A percentile compares a stretch with the other conserved stretches of the same genome.
These are phyloP conservation scores for Sclerotiophoma versabilis DNA, from an alignment of 2,329 filamentous ascomycete species.

Conservation along the genomic window DNA sequence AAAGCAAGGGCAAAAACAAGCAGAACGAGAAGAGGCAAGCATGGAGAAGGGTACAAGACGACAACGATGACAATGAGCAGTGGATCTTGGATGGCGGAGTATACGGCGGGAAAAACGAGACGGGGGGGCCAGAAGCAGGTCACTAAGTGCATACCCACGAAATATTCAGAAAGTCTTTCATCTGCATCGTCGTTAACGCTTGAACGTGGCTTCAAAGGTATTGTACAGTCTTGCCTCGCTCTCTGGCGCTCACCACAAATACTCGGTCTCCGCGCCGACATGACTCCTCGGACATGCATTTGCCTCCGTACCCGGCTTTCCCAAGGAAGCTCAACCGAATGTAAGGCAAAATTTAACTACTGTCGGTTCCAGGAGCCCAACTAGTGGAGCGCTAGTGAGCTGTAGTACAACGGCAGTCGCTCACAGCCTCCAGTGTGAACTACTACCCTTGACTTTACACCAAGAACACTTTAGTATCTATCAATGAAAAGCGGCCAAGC, in stretches of 20 bases:
- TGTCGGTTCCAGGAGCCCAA: neutral
- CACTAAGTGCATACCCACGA: conserved; percentile 8
- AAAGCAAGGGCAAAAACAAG: conserved; percentile 60
- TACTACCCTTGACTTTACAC: neutral
- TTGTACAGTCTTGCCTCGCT: neutral
- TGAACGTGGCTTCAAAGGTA: neutral
- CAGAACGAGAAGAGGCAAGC: conserved; percentile 48
- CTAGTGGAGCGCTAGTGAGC: neutral
- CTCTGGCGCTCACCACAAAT: neutral
- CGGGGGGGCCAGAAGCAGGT: conserved; percentile 22
- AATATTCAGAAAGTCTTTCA: neutral
- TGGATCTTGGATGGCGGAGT: conserved; percentile 62
- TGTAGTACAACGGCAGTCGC: neutral
- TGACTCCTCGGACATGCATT: neutral
- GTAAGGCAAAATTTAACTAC: neutral
- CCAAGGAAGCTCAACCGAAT: neutral
- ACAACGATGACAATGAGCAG: conserved; percentile 61
- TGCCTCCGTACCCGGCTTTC: neutral
- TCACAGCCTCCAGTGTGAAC: neutral
- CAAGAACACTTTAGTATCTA: neutral
- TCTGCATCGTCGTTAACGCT: neutral
- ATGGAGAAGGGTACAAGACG: conserved; percentile 61
- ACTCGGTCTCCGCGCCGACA: neutral
- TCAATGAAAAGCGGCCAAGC: conserved; percentile 7
- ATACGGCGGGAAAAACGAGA: conserved; percentile 49